phyloP scores from a whole-genome alignment of 2,329 filamentous ascomycete genomes.

The Pestalotiopsis sp. region DNA sequence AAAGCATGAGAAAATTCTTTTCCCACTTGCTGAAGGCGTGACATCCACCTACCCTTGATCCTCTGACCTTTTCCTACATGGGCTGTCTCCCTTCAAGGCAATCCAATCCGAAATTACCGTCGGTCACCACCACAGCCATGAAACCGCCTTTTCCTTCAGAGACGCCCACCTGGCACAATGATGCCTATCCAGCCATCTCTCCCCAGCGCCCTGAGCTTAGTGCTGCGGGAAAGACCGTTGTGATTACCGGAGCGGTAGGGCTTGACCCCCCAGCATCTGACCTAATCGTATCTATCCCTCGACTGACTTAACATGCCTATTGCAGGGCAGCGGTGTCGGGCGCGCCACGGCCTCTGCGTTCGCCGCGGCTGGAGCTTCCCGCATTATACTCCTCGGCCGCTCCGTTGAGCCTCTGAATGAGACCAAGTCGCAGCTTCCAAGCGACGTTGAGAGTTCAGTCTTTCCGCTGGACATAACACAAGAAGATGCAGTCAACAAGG shows the following conservation, averaged over 20 bases:
- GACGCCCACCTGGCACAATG: constrained; percentile 6
- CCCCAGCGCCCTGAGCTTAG: constrained; percentile 1
- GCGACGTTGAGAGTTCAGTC: no score
- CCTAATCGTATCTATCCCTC: neutral
- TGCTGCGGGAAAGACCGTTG: neutral
- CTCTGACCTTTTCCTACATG: no score
- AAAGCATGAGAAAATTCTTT: no score
- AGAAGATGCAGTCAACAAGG: neutral
- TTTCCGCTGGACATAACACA: neutral
- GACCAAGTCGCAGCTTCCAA: neutral
- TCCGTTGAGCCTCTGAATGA: neutral
- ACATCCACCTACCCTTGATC: no score
- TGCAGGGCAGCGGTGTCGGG: neutral
- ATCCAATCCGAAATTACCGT: no score
- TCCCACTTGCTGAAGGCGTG: no score
- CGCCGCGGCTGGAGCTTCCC: neutral
- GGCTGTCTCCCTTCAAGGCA: no score
- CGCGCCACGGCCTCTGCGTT: neutral
- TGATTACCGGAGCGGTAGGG: constrained; percentile 1
- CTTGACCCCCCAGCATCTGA: neutral
- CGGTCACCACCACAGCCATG: constrained; percentile 1
- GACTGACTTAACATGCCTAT: neutral
- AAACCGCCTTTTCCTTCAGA: constrained; percentile 13
- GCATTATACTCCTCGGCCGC: neutral
- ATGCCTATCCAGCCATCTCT: neutral